Evolutionary conservation across 345 rosid species (phyloP).

Genomic region (Lumnitzera racemosa): DNA sequence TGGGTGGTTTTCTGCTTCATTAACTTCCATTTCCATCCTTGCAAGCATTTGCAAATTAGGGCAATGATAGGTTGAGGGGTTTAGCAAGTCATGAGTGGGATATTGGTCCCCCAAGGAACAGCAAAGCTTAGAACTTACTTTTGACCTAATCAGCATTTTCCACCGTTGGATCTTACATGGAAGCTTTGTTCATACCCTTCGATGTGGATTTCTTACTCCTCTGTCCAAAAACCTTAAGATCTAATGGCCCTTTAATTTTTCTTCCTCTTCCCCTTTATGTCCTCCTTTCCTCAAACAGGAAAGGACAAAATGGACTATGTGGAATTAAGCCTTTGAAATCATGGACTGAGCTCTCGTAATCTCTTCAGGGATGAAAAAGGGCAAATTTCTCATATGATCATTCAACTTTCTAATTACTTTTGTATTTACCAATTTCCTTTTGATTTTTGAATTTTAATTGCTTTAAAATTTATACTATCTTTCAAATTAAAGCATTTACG

Average conservation of each 20-base stretch:
- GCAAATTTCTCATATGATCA: too few relatives aligned
- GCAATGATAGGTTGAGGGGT: neutral
- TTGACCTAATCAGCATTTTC: conserved; percentile 14
- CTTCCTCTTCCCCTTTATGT: neutral
- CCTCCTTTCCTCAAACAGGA: too few relatives aligned
- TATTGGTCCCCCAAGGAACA: conserved; percentile 21
- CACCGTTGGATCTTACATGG: conserved; percentile 16
- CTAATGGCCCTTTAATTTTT: conserved; percentile 3
- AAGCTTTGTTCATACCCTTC: neutral
- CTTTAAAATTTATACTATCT: too few relatives aligned
- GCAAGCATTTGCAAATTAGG: neutral
- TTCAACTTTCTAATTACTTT: too few relatives aligned
- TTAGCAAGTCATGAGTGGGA: conserved; percentile 20
- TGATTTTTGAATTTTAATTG: too few relatives aligned
- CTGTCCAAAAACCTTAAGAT: conserved; percentile 4
- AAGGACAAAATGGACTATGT: too few relatives aligned
- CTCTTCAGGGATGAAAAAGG: too few relatives aligned
- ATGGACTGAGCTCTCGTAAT: too few relatives aligned
- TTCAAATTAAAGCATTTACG: too few relatives aligned
- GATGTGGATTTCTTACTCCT: conserved; percentile 6
- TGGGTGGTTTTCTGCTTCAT: neutral
- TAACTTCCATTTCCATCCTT: neutral
- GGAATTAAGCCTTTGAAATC: too few relatives aligned
- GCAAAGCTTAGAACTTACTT: conserved; percentile 14
- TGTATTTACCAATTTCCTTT: too few relatives aligned